Conservation (phyloP, 768 basidiomycete species). For the Pisolithus marmoratus region DNA sequence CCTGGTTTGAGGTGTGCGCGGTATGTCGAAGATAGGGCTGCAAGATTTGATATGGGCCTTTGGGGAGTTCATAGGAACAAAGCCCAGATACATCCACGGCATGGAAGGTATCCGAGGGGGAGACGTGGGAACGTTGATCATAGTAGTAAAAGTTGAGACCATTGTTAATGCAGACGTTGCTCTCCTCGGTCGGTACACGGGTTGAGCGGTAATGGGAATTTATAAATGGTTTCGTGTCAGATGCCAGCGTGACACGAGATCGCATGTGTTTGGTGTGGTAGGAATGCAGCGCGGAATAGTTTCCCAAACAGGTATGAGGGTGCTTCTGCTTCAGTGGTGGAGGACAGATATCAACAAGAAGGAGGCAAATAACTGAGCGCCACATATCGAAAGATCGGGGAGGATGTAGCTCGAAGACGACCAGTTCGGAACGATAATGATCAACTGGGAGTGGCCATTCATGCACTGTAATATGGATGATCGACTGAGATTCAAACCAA, state of each 20-base stretch:
- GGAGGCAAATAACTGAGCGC: constrained; percentile 35
- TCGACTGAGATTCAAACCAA: no score
- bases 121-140: neutral
- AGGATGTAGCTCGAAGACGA: constrained; percentile 35
- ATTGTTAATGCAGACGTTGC: constrained; percentile 9
- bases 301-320: neutral
- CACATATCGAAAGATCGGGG: constrained; percentile 38
- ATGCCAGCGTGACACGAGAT: constrained; percentile 4
- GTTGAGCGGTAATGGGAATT: neutral
- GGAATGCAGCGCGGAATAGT: neutral
- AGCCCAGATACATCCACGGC: neutral
- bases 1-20: neutral
- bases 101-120: neutral
- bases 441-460: constrained; percentile 40
- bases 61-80: neutral
- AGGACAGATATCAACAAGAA: constrained; percentile 32
- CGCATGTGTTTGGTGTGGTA: neutral
- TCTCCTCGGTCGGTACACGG: neutral
- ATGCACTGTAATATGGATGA: constrained; percentile 23
- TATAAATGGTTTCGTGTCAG: constrained; percentile 2
- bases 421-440: constrained; percentile 10
- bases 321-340: neutral
- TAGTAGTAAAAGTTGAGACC: neutral
- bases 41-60: neutral
- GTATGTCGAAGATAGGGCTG: neutral